phyloP scores from a whole-genome alignment of 306 rosid genomes.

The Ammopiptanthus mongolicus region DNA sequence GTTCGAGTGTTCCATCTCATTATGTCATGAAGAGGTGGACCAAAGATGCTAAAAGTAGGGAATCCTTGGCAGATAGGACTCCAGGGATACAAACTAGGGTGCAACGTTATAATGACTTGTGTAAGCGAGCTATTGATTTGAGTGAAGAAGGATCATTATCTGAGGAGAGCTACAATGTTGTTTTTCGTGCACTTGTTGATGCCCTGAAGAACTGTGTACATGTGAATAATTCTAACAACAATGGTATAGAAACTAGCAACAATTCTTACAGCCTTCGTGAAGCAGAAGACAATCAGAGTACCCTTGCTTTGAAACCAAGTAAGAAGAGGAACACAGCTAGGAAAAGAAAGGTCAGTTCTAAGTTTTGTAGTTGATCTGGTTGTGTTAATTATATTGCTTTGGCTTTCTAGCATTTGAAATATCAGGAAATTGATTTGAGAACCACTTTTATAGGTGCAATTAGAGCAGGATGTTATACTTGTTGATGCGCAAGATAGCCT shows the following conservation, averaged over 20 bases:
- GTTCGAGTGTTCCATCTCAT: slow-evolving; percentile 72
- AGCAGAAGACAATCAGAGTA: slow-evolving; percentile 61
- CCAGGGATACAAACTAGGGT: slow-evolving; percentile 54
- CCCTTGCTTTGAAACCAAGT: slow-evolving; percentile 43
- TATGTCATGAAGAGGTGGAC: slow-evolving; percentile 85
- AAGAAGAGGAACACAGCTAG: slow-evolving; percentile 64
- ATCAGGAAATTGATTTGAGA: slow-evolving; percentile 11
- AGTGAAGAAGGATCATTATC: slow-evolving; percentile 92
- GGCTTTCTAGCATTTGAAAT: slow-evolving; percentile 13
- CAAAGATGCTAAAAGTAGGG: slow-evolving; percentile 70
- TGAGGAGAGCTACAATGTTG: slow-evolving; percentile 68
- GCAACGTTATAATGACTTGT: slow-evolving; percentile 75
- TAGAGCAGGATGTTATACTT: slow-evolving; percentile 53
- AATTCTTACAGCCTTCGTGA: slow-evolving; percentile 48
- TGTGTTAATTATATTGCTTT: not conserved
- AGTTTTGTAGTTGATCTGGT: slow-evolving; percentile 20
- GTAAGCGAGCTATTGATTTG: slow-evolving; percentile 72
- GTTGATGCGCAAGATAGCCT: slow-evolving; percentile 65
- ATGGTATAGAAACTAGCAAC: slow-evolving; percentile 47
- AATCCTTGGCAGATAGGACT: slow-evolving; percentile 43
- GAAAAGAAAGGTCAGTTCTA: slow-evolving; percentile 75
- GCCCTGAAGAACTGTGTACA: slow-evolving; percentile 77
- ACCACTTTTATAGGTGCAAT: slow-evolving; percentile 51
- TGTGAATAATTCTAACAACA: slow-evolving; percentile 61
- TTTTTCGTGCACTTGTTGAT: slow-evolving; percentile 61